phyloP scores from a whole-genome alignment of 108 stramenopile genomes.

The Seminavis robusta region DNA sequence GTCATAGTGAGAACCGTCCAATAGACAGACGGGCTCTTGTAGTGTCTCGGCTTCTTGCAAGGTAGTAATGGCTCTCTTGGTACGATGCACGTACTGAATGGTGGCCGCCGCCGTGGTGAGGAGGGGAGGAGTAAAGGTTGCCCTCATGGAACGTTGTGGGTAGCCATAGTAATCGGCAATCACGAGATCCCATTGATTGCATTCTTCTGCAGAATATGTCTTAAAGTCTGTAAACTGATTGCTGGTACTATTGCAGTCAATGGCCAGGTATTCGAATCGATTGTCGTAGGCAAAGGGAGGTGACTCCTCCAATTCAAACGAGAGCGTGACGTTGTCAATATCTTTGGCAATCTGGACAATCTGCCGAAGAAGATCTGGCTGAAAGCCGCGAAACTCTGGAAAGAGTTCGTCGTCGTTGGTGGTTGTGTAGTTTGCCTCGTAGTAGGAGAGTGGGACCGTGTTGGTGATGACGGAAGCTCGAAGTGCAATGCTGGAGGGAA shows the following conservation, averaged over 20 bases:
- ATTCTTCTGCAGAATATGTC: background rate
- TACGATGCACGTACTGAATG: background rate
- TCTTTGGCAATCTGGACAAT: conserved; percentile 1
- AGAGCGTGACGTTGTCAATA: conserved; percentile 1
- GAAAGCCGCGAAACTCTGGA: too few relatives aligned
- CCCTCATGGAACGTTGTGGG: background rate
- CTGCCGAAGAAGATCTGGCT: conserved; percentile 3
- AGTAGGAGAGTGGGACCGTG: too few relatives aligned
- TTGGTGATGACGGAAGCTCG: too few relatives aligned
- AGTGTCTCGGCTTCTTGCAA: background rate
- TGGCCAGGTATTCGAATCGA: background rate
- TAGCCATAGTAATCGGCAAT: conserved; percentile 6
- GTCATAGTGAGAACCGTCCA: background rate
- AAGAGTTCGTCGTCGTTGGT: too few relatives aligned
- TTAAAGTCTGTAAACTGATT: too few relatives aligned
- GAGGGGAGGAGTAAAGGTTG: conserved; percentile 6
- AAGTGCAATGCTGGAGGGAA: too few relatives aligned
- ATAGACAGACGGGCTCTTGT: background rate
- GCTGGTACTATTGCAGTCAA: conserved; percentile 1
- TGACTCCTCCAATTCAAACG: too few relatives aligned
- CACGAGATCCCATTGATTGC: conserved; percentile 4
- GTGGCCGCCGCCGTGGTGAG: background rate
- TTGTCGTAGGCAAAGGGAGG: background rate
- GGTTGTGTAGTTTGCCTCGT: too few relatives aligned
- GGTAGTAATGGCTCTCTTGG: background rate